Evolutionary conservation across 306 rosid species (phyloP).

Genomic region (Castanea crenata): DNA sequence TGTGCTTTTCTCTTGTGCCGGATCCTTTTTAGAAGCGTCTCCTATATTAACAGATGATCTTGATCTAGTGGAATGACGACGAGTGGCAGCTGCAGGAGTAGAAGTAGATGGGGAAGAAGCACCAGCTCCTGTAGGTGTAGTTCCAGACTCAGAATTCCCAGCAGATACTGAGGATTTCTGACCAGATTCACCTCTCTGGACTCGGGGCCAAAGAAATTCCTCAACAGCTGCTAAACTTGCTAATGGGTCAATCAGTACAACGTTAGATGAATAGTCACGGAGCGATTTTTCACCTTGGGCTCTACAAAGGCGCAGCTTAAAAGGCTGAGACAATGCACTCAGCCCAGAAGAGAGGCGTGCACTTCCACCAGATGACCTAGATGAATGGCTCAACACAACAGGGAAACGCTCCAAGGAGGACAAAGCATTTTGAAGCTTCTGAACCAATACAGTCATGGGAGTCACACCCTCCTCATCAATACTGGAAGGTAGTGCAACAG

Average conservation of each 20-base stretch:
- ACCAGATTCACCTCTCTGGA: slow-evolving; percentile 83
- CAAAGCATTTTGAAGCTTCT: slow-evolving; percentile 97
- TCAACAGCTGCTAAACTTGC: slow-evolving; percentile 98
- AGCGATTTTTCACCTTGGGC: slow-evolving; percentile 92
- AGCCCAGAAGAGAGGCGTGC: slow-evolving; percentile 95
- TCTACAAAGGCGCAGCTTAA: slow-evolving; percentile 92
- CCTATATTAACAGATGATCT: slow-evolving; percentile 83
- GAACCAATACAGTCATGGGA: slow-evolving; percentile 83
- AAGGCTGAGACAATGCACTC: slow-evolving; percentile 87
- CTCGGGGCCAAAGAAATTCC: slow-evolving; percentile 96
- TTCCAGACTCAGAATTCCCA: slow-evolving; percentile 85
- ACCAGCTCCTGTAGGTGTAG: slow-evolving; percentile 66
- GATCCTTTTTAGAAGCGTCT: slow-evolving; percentile 60
- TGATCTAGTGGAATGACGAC: slow-evolving; percentile 83
- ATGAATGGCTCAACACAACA: slow-evolving; percentile 91
- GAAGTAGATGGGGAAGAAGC: slow-evolving; percentile 66
- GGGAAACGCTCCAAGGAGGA: slow-evolving; percentile 97
- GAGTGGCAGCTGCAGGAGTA: slow-evolving; percentile 59
- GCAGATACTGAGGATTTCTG: slow-evolving; percentile 64
- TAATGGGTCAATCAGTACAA: slow-evolving; percentile 88
- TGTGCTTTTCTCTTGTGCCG: slow-evolving; percentile 65
- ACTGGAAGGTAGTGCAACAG: slow-evolving; percentile 76
- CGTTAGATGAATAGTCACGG: slow-evolving; percentile 87
- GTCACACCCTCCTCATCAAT: slow-evolving; percentile 32
- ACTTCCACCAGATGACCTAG: slow-evolving; percentile 88